These are phyloP conservation scores for Colletotrichum higginsianum DNA, from an alignment of 2,329 filamentous ascomycete genomes.

Conservation along the genomic window DNA sequence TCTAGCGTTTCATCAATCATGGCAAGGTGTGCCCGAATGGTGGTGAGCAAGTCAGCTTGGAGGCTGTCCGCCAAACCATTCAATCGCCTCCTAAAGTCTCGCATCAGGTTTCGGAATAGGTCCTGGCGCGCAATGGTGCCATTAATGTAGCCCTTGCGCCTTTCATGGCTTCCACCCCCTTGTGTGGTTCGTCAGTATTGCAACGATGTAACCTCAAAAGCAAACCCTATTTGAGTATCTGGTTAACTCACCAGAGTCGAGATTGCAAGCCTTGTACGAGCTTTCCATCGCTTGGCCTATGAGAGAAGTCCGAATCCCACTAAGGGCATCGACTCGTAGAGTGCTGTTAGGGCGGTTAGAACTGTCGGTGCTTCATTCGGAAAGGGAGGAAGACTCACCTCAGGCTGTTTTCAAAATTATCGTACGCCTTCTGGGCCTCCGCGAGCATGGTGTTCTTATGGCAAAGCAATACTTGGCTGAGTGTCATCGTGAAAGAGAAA, in stretches of 20 bases:
- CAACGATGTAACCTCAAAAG: slow-evolving; percentile 7
- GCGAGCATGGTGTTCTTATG: too few relatives aligned
- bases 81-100: slow-evolving; percentile 47
- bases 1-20: slow-evolving; percentile 51
- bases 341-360: slow-evolving; percentile 44
- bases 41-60: slow-evolving; percentile 44
- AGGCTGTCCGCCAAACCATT: slow-evolving; percentile 41
- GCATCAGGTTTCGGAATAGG: slow-evolving; percentile 52
- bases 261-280: slow-evolving; percentile 51
- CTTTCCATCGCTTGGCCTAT: slow-evolving; percentile 55
- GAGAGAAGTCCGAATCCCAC: slow-evolving; percentile 55
- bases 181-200: neutral
- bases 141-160: slow-evolving; percentile 54
- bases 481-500: too few relatives aligned
- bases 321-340: slow-evolving; percentile 53
- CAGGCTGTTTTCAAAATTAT: too few relatives aligned
- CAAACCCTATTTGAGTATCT: too few relatives aligned
- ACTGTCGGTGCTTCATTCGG: neutral
- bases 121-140: slow-evolving; percentile 44
- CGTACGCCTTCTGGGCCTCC: too few relatives aligned
- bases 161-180: slow-evolving; percentile 53
- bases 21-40: slow-evolving; percentile 46
- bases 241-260: slow-evolving; percentile 49
- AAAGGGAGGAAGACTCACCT: neutral
- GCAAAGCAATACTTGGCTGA: too few relatives aligned